phyloP scores from a whole-genome alignment of 768 basidiomycete species.

The Termitomyces eurrhizus region DNA sequence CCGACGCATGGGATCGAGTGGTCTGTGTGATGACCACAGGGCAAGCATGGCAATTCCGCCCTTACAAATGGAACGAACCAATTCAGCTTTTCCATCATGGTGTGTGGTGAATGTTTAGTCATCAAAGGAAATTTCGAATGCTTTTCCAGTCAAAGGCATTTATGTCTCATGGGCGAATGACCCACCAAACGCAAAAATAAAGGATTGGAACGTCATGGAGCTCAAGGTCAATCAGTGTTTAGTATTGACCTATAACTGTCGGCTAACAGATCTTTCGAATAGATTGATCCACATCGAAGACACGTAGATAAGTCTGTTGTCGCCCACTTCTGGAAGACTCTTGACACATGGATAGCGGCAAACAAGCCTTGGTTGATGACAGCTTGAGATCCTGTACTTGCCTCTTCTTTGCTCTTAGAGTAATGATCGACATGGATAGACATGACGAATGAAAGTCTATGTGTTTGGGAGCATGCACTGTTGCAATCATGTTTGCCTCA shows the following conservation, averaged over 20 bases:
- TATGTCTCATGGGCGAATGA: conserved; percentile 96
- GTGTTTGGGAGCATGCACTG: no score
- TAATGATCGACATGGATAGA: not conserved
- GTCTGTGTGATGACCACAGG: conserved; percentile 98
- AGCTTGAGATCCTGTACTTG: not conserved
- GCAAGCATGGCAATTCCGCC: conserved; percentile 96
- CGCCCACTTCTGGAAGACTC: conserved; percentile 91
- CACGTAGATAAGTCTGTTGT: conserved; percentile 95
- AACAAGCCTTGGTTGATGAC: conserved; percentile 79
- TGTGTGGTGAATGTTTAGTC: conserved; percentile 27
- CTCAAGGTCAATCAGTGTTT: conserved; percentile 56
- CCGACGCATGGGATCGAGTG: conserved; percentile 95
- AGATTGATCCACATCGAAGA: conserved; percentile 89
- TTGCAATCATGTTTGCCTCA: no score
- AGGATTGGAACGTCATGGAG: conserved; percentile 97
- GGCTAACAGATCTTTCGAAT: not conserved
- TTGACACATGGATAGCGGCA: conserved; percentile 79
- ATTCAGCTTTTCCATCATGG: conserved; percentile 91
- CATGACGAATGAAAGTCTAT: not conserved
- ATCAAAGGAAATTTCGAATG: not conserved
- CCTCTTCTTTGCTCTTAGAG: not conserved
- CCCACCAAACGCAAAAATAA: conserved; percentile 81
- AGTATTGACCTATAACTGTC: not conserved
- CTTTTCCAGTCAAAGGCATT: conserved; percentile 79
- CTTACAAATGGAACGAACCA: conserved; percentile 97